Evolutionary conservation across 2,329 filamentous ascomycete genomes (phyloP), one percentile per base, ranked within the genome.

Genomic region (Exophiala xenobiotica): DNA sequence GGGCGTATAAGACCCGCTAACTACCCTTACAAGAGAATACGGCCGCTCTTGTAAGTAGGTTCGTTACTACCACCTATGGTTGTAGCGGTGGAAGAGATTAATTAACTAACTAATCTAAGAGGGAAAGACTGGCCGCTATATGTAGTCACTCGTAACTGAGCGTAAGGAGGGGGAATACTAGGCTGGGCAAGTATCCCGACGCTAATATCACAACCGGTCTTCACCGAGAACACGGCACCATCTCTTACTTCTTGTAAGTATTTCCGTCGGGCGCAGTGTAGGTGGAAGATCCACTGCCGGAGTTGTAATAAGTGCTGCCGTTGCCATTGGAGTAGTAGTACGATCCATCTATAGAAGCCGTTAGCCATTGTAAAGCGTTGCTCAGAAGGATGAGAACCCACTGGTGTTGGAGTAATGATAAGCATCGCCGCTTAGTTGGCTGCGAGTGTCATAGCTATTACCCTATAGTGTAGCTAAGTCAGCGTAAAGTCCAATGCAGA

Each of bases 241-340:
- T 1, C 22, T 12, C 23, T 37, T 70, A 57, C 37, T 55, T 57
- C 54, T 57, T 54, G 43, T 27, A 41, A 16, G 23, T 35, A 16
- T 47, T 45, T 27, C 57, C 51, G 12, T 26, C 42, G 5, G 84
- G 69, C 7, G 81, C 60, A 14, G 80, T 88, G 69, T 88, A 88
- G 14, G 69, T 81, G 19, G 80, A 78, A 42, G 68, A 63, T 4
- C 84, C 84, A 8, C 66, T 65, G 38, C 83, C 82, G 59, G 75
- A 68, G 68, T 86, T 85, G 75, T 87, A 71, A 71, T 88, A 88
- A 31, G 80, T 85, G 63, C 80, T 86, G 11, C 83, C 82, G 57
- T 86, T 78, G 39, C 82, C 70, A 70, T 88, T 88, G 65, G 78
- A 80, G 70, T 88, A 88, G 72, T 88, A 87, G 75, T 88, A 88